phyloP scores from a whole-genome alignment of 1,284 basidiomycete genomes.

The Marasmius tenuissimus region DNA sequence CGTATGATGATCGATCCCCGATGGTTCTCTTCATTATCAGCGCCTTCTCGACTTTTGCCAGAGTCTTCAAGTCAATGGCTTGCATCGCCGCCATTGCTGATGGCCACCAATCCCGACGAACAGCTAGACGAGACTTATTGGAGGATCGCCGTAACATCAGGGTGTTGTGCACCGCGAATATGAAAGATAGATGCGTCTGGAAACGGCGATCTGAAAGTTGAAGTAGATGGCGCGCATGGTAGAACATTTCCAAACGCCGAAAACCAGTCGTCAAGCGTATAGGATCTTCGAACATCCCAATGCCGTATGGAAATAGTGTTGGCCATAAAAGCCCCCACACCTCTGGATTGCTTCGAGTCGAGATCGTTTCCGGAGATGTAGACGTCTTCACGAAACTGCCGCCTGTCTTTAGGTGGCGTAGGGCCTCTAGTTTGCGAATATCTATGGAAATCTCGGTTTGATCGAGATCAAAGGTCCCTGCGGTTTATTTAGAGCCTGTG shows the following conservation, averaged over 20 bases:
- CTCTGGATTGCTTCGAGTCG: constrained; percentile 9
- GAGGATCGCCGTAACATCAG: constrained; percentile 13
- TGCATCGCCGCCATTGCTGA: constrained; percentile 8
- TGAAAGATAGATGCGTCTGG: constrained; percentile 13
- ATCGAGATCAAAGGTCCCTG: constrained; percentile 14
- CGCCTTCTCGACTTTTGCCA: background rate
- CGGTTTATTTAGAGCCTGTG: background rate
- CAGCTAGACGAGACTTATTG: constrained; percentile 11
- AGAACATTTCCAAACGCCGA: constrained; percentile 7
- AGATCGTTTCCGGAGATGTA: constrained; percentile 1
- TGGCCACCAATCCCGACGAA: constrained; percentile 14
- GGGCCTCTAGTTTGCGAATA: constrained; percentile 9
- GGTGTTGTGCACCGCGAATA: constrained; percentile 18
- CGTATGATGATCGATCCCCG: no score
- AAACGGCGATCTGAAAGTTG: constrained; percentile 13
- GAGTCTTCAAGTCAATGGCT: constrained; percentile 4
- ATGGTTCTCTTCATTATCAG: no score
- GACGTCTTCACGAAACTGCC: constrained; percentile 12
- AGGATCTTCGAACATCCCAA: constrained; percentile 16
- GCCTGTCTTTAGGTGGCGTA: constrained; percentile 3
- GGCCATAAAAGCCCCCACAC: constrained; percentile 16
- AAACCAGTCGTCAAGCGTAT: constrained; percentile 6
- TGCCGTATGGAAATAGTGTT: background rate
- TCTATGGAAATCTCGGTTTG: background rate
- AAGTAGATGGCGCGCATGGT: constrained; percentile 12